Percentiles rank a stretch among this genome's conserved stretches.
phyloP scores from a whole-genome alignment of 2,329 filamentous ascomycete genomes.

The Stemphylium lycopersici region DNA sequence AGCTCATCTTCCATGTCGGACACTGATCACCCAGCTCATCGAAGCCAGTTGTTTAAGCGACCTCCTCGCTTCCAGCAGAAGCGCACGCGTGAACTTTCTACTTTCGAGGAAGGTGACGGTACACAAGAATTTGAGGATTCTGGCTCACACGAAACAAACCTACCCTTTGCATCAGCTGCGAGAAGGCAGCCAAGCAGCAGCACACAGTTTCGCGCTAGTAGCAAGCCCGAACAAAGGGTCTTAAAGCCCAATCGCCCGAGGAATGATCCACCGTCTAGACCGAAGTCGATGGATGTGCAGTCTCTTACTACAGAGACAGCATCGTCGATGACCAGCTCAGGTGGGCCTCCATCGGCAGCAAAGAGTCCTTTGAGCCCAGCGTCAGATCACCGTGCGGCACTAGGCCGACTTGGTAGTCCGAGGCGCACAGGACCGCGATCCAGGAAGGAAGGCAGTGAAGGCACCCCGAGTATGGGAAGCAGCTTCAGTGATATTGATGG shows the following conservation, averaged over 20 bases:
- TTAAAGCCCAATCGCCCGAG: conserved; percentile 9
- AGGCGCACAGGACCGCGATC: conserved; percentile 41
- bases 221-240: conserved; percentile 18
- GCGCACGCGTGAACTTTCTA: conserved; percentile 32
- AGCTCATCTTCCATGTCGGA: conserved; percentile 45
- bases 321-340: conserved; percentile 62
- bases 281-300: conserved; percentile 26
- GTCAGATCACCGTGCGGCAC: conserved; percentile 65
- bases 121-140: conserved; percentile 57
- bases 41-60: conserved; percentile 54
- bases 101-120: conserved; percentile 38
- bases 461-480: conserved; percentile 62
- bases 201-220: conserved; percentile 4
- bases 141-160: conserved; percentile 55
- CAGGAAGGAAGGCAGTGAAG: conserved; percentile 42
- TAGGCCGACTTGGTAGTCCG: conserved; percentile 62
- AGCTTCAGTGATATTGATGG: conserved; percentile 87
- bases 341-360: conserved; percentile 25
- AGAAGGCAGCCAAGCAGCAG: conserved; percentile 2
- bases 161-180: conserved; percentile 52
- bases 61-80: conserved; percentile 47
- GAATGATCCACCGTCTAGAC: conserved; percentile 9
- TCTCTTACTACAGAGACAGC: conserved; percentile 32
- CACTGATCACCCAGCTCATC: conserved; percentile 46
- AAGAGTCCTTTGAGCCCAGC: conserved; percentile 42